phyloP scores from a whole-genome alignment of 495 filamentous ascomycete species.

The Aspergillus diversus region DNA sequence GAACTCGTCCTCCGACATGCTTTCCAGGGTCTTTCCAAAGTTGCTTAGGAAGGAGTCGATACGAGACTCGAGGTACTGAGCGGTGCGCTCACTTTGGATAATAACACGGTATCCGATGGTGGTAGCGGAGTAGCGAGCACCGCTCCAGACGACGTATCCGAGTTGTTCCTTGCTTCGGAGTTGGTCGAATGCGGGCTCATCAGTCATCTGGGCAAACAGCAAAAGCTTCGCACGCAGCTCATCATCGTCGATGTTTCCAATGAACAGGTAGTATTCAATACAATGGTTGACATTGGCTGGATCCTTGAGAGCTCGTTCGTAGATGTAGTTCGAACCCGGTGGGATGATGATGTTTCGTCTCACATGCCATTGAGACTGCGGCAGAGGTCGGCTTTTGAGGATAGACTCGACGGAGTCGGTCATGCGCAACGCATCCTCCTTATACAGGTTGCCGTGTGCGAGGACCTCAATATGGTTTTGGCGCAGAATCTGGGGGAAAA shows the following conservation, averaged over 20 bases:
- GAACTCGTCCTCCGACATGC: constrained; percentile 85
- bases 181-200: constrained; percentile 93
- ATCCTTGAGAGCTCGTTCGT: constrained; percentile 78
- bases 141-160: constrained; percentile 93
- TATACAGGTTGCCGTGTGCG: constrained; percentile 92
- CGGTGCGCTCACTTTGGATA: constrained; percentile 89
- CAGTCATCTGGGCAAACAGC: constrained; percentile 86
- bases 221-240: constrained; percentile 72
- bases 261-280: constrained; percentile 86
- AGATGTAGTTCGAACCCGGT: constrained; percentile 79
- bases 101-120: constrained; percentile 86
- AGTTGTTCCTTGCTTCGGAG: constrained; percentile 97
- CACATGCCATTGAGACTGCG: constrained; percentile 79
- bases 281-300: constrained; percentile 95
- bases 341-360: constrained; percentile 77
- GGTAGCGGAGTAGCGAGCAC: constrained; percentile 66
- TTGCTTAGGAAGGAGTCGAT: constrained; percentile 80
- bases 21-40: constrained; percentile 65
- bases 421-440: constrained; percentile 89
- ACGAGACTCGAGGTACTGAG: constrained; percentile 79
- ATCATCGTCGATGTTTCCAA: constrained; percentile 73
- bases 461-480: constrained; percentile 89
- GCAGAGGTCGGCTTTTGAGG: constrained; percentile 74
- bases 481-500: constrained; percentile 78
- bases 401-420: constrained; percentile 79